phyloP scores from a whole-genome alignment of 2,329 filamentous ascomycete genomes.

The Lasiodiplodia theobromae region DNA sequence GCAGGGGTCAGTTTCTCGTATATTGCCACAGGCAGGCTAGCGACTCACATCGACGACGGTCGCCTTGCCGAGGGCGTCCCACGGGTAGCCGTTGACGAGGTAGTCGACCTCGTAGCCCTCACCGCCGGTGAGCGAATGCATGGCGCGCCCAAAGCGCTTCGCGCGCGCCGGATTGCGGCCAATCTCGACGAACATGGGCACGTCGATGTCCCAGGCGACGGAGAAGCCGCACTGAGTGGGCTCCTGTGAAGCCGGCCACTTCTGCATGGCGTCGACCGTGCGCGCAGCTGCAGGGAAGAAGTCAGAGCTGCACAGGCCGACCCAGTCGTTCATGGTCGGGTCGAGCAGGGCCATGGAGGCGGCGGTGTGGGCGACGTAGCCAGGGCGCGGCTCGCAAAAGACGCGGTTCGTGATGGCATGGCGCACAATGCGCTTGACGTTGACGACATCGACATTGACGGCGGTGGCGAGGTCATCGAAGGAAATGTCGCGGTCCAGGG shows the following conservation, averaged over 20 bases:
- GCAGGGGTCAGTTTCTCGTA: constrained; percentile 10
- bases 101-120: constrained; percentile 33
- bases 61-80: constrained; percentile 31
- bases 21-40: neutral
- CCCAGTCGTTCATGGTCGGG: constrained; percentile 32
- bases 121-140: constrained; percentile 31
- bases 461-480: constrained; percentile 28
- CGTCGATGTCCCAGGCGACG: constrained; percentile 29
- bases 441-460: constrained; percentile 27
- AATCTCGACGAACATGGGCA: constrained; percentile 33
- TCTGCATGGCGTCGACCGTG: constrained; percentile 30
- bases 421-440: constrained; percentile 48
- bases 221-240: constrained; percentile 29
- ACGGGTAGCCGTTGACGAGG: constrained; percentile 31
- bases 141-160: constrained; percentile 32
- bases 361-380: constrained; percentile 51
- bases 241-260: constrained; percentile 32
- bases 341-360: constrained; percentile 32
- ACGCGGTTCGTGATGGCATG: constrained; percentile 50
- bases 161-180: constrained; percentile 29
- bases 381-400: constrained; percentile 50
- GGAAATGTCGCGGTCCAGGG: constrained; percentile 30
- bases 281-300: constrained; percentile 32
- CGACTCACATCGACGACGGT: constrained; percentile 32
- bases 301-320: constrained; percentile 31